Conservation (phyloP, 1,139 yeast species). For the Pichia sp. region DNA sequence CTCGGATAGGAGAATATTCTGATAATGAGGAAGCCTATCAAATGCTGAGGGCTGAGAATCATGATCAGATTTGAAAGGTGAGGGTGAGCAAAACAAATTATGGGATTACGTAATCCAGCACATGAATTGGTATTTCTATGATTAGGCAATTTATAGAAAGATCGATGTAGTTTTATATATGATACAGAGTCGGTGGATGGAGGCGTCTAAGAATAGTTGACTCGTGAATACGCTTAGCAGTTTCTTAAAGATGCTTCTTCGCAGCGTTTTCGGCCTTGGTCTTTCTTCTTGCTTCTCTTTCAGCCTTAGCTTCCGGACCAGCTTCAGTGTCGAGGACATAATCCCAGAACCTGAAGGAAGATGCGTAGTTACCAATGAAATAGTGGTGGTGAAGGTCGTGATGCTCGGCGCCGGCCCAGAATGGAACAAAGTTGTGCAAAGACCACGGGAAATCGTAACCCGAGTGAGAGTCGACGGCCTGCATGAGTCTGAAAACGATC, state of each 20-base stretch:
- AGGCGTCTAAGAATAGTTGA: neutral
- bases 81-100: too few species aligned
- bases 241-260: conserved; percentile 22
- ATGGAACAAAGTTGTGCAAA: conserved; percentile 79
- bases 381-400: conserved; percentile 96
- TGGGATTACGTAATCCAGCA: neutral
- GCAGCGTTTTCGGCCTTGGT: conserved; percentile 43
- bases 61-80: neutral
- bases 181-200: neutral
- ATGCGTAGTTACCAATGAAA: conserved; percentile 86
- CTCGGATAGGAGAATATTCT: neutral
- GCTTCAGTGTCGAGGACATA: conserved; percentile 77
- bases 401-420: conserved; percentile 99
- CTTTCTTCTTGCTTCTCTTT: conserved; percentile 59
- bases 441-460: conserved; percentile 99
- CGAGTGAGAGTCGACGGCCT: conserved; percentile 95
- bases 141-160: neutral
- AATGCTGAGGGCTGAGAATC: neutral
- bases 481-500: conserved; percentile 81
- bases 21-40: neutral
- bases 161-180: neutral
- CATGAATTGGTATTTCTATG: neutral
- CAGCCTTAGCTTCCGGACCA: conserved; percentile 62
- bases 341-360: conserved; percentile 97
- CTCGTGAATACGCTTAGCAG: neutral